Conservation (phyloP, 1,284 basidiomycete species). For the Trichosporon ovoides region DNA sequence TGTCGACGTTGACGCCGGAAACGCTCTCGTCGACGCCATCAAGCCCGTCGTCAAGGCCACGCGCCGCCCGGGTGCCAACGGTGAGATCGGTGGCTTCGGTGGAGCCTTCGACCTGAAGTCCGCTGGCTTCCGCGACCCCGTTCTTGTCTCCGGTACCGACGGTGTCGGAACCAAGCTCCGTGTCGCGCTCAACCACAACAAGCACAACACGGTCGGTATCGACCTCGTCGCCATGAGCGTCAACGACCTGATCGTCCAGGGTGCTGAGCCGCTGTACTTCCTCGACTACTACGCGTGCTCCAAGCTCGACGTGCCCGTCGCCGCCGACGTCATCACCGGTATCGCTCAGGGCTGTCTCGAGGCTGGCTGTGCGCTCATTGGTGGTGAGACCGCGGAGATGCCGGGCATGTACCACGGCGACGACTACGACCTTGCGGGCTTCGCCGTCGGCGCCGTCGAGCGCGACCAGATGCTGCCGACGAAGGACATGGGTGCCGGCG, state of each 20-base stretch:
- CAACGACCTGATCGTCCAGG: conserved; percentile 95
- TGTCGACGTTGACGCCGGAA: conserved; percentile 92
- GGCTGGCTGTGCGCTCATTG: conserved; percentile 87
- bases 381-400: conserved; percentile 99
- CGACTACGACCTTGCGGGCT: conserved; percentile 97
- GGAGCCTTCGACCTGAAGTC: conserved; percentile 95
- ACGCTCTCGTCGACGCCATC: conserved; percentile 88
- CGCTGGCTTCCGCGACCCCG: conserved; percentile 76
- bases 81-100: conserved; percentile 94
- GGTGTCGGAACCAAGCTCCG: conserved; percentile 96
- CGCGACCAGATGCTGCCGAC: conserved; percentile 70
- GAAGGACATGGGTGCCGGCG: conserved; percentile 69
- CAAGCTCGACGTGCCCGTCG: conserved; percentile 75
- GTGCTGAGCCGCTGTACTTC: conserved; percentile 95
- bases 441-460: conserved; percentile 96
- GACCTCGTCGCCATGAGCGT: conserved; percentile 99
- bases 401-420: conserved; percentile 91
- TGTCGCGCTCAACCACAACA: conserved; percentile 76
- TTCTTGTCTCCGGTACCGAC: conserved; percentile 94
- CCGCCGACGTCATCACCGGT: conserved; percentile 80
- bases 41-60: conserved; percentile 91
- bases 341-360: conserved; percentile 77
- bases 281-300: conserved; percentile 97
- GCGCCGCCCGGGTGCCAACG: conserved; percentile 77
- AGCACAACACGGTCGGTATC: conserved; percentile 89